Evolutionary conservation across 768 basidiomycete species (phyloP).

Genomic region (Coprinopsis strossmayeri): DNA sequence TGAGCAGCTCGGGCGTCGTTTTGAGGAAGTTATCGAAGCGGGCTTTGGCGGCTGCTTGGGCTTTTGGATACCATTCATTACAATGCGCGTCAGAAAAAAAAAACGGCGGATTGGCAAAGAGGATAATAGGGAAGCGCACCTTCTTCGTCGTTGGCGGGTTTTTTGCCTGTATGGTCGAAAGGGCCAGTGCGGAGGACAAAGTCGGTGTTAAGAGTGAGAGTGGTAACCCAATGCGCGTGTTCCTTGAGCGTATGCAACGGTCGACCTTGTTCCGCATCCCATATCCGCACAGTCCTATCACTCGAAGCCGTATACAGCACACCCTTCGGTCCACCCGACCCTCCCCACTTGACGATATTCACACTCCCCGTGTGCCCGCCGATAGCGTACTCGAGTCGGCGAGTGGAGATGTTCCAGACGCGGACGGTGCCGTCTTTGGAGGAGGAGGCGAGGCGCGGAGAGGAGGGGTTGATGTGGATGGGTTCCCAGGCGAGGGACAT

Average conservation of each 20-base stretch:
- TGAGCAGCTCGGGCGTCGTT: constrained; percentile 71
- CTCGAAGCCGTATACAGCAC: constrained; percentile 93
- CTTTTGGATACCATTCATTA: too few relatives aligned
- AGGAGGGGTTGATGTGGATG: constrained; percentile 77
- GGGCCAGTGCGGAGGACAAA: constrained; percentile 93
- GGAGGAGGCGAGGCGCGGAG: constrained; percentile 86
- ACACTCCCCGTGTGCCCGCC: constrained; percentile 94
- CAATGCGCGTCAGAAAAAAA: not conserved
- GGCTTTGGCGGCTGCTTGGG: constrained; percentile 65
- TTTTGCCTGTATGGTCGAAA: constrained; percentile 82
- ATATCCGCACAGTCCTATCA: constrained; percentile 89
- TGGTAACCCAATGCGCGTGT: constrained; percentile 99
- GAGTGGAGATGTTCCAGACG: constrained; percentile 79
- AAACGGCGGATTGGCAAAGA: not conserved
- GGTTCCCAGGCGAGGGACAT: constrained; percentile 96
- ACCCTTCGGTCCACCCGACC: constrained; percentile 61
- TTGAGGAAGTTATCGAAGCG: constrained; percentile 71
- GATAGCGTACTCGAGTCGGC: constrained; percentile 74
- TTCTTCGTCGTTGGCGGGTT: constrained; percentile 75
- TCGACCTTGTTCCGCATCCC: constrained; percentile 87
- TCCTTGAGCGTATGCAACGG: constrained; percentile 83
- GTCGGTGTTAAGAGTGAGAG: constrained; percentile 91
- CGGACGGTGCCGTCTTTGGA: constrained; percentile 96
- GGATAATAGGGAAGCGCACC: constrained; percentile 40
- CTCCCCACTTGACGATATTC: constrained; percentile 95